phyloP scores from a whole-genome alignment of 2,329 filamentous ascomycete genomes.

The Fusarium drepaniforme region DNA sequence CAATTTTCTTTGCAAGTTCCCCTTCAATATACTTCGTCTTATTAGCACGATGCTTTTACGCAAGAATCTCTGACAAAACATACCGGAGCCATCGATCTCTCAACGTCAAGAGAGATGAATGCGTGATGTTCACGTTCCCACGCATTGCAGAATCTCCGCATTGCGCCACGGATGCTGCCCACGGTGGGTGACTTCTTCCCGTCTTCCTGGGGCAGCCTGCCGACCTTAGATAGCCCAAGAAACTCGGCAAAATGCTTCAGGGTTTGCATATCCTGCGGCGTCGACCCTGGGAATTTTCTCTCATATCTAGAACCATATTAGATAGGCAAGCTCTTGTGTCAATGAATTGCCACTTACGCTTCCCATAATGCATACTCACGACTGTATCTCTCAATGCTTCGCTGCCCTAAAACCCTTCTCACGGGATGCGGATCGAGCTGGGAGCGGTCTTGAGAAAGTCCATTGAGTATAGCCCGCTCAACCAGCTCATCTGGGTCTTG shows the following conservation, averaged over 20 bases:
- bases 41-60: not conserved
- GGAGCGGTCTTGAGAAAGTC: not conserved
- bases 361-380: not conserved
- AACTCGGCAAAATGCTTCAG: not conserved
- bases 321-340: not conserved
- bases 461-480: not conserved
- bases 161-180: not conserved
- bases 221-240: not conserved
- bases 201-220: not conserved
- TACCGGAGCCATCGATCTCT: not conserved
- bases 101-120: not conserved
- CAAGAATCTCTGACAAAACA: not conserved
- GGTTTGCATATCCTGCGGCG: not conserved
- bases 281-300: not conserved
- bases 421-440: not conserved
- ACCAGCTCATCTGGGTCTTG: not conserved
- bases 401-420: not conserved
- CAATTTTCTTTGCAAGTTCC: not conserved
- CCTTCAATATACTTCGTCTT: constrained; percentile 4
- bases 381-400: not conserved
- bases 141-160: not conserved
- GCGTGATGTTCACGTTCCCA: not conserved
- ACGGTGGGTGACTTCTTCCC: not conserved
- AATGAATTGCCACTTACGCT: not conserved
- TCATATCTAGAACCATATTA: not conserved